These are phyloP conservation scores for Helotiales sp. DNA, from an alignment of 2,329 filamentous ascomycete genomes.

Conservation along the genomic window DNA sequence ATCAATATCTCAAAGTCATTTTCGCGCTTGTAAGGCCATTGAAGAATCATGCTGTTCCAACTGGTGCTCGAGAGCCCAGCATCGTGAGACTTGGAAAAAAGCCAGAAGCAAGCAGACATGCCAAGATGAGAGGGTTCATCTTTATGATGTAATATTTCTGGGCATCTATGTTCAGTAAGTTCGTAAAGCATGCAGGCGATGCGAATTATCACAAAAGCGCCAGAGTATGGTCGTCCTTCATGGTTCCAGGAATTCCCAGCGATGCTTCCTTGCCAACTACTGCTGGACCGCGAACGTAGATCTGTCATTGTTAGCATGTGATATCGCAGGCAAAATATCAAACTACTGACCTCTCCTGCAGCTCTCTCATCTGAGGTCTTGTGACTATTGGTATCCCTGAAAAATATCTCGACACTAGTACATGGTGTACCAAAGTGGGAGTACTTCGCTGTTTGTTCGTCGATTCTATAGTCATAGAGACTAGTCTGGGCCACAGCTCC, in stretches of 20 bases:
- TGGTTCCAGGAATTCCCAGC: conserved; percentile 62
- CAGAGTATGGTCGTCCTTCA: conserved; percentile 73
- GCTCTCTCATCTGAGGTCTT: conserved; percentile 64
- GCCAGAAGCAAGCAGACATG: no score
- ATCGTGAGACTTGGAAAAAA: no score
- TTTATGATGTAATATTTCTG: no score
- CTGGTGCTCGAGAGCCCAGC: no score
- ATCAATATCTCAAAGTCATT: no score
- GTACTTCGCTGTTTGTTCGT: conserved; percentile 38
- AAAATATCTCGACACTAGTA: conserved; percentile 74
- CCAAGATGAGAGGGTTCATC: no score
- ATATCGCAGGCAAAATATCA: not conserved
- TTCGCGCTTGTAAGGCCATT: no score
- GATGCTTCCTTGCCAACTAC: conserved; percentile 67
- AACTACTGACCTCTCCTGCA: conserved; percentile 60
- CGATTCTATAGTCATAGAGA: conserved; percentile 79
- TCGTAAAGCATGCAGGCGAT: not conserved
- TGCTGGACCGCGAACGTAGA: conserved; percentile 70
- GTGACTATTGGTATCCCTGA: conserved; percentile 61
- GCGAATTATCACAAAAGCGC: conserved; percentile 38
- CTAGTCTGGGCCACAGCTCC: conserved; percentile 87
- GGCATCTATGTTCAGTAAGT: not conserved
- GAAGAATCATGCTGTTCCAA: no score
- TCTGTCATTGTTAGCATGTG: conserved; percentile 43
- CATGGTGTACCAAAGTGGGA: conserved; percentile 82